Conservation (phyloP, 2,329 filamentous ascomycete species). For the Claviceps humidiphila region DNA sequence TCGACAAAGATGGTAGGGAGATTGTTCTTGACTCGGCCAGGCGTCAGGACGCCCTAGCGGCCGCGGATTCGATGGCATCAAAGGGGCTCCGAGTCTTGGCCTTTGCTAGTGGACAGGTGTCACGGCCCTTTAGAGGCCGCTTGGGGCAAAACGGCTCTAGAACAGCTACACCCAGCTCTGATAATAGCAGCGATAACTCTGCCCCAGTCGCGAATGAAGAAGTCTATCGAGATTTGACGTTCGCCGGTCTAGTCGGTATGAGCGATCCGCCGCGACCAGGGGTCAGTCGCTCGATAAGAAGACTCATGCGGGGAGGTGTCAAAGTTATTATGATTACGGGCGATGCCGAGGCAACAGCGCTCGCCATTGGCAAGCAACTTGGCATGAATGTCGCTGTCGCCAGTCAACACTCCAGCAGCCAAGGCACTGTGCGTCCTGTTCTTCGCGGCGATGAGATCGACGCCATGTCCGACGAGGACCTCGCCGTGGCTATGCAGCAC, state of each 20-base stretch:
- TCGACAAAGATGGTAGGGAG: slow-evolving; percentile 75
- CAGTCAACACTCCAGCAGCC: slow-evolving; percentile 37
- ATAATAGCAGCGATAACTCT: slow-evolving; percentile 25
- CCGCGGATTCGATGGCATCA: slow-evolving; percentile 75
- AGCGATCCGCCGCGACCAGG: slow-evolving; percentile 87
- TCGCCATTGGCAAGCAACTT: slow-evolving; percentile 88
- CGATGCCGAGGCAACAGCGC: slow-evolving; percentile 85
- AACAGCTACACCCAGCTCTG: slow-evolving; percentile 37
- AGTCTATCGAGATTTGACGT: slow-evolving; percentile 68
- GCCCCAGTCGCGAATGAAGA: slow-evolving; percentile 47
- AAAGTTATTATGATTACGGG: slow-evolving; percentile 99
- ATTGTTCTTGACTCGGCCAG: slow-evolving; percentile 68
- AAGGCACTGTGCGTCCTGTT: slow-evolving; percentile 55
- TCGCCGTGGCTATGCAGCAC: slow-evolving; percentile 71
- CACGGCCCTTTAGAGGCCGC: slow-evolving; percentile 30
- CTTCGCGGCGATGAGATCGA: slow-evolving; percentile 88
- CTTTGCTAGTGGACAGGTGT: slow-evolving; percentile 73
- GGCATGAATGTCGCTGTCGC: slow-evolving; percentile 67
- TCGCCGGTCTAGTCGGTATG: slow-evolving; percentile 92
- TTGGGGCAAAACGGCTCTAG: slow-evolving; percentile 25
- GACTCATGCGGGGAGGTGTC: slow-evolving; percentile 84
- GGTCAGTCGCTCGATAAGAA: slow-evolving; percentile 77
- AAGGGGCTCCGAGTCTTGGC: slow-evolving; percentile 83
- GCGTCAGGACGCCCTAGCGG: slow-evolving; percentile 60
- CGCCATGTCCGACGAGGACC: slow-evolving; percentile 71